Evolutionary conservation across 345 rosid species (phyloP), one percentile per base, ranked within the genome.

Genomic region (Syzygium oleosum): DNA sequence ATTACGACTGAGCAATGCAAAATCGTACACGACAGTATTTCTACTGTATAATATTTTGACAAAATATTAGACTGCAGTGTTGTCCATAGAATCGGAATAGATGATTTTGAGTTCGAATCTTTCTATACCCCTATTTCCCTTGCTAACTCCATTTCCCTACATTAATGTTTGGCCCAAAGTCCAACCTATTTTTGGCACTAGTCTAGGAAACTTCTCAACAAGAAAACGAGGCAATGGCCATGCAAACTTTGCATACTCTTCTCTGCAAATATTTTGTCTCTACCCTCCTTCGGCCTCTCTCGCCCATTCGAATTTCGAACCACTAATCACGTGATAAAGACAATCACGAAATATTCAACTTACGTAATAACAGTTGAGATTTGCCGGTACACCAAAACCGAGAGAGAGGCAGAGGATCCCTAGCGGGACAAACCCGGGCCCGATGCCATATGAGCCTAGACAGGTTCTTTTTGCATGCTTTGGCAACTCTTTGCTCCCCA

Each of bases 91-190:
- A 61, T n/a, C 19, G 3, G 1, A n/a, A 13, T n/a, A n/a, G 6
- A 0, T 0, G 2, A 34, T 61, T 3, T n/a, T 3, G 9, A 13
- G 14, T 61, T 61, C 0, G 17, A 61, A 13, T 61, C 0, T 3
- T n/a, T 3, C 0, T 61, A 31, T 3, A 0, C 9, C 73, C 15
- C 8, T 6, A 59, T n/a, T 17, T 61, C 34, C 73, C 68, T 16
- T 2, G 29, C 19, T 16, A n/a, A 5, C 14, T n/a, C 34, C 19
- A 1, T 61, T 61, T n/a, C 9, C 73, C 73, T 13, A 3, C 15
- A 61, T n/a, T n/a, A n/a, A 13, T 13, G 7, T n/a, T 61, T 61
- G 73, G 73, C 73, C 9, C 15, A 4, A 61, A 61, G 19, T 3
- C 19, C 5, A 61, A n/a, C 73, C 73, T n/a, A 1, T 13, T 13